Evolutionary conservation across 345 rosid genomes (phyloP).

Genomic region (Firmiana major): DNA sequence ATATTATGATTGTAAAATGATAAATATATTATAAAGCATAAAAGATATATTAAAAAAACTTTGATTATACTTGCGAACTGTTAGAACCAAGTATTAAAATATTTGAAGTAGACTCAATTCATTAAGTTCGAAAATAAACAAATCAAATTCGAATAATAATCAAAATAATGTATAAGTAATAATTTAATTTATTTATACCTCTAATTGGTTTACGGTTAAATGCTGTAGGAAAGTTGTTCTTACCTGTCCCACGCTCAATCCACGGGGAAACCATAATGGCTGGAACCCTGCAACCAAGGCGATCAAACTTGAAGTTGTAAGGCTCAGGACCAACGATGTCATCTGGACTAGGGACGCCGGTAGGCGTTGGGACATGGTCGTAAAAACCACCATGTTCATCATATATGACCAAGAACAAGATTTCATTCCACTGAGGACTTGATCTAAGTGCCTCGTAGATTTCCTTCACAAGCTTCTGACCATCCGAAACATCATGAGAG

Average conservation of each 20-base stretch:
- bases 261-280: constrained; percentile 77
- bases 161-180: too few species aligned
- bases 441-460: constrained; percentile 75
- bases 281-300: constrained; percentile 78
- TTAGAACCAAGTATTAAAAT: too few species aligned
- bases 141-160: too few species aligned
- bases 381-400: constrained; percentile 95
- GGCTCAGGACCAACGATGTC: constrained; percentile 61
- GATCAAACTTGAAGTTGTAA: constrained; percentile 64
- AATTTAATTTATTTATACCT: too few species aligned
- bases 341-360: constrained; percentile 80
- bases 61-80: too few species aligned
- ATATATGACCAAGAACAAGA: constrained; percentile 49
- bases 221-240: not conserved
- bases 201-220: too few species aligned
- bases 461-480: constrained; percentile 73
- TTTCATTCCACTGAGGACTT: constrained; percentile 90
- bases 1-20: too few species aligned
- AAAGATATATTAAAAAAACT: too few species aligned
- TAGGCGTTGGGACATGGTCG: constrained; percentile 86
- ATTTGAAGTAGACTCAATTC: too few species aligned
- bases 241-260: constrained; percentile 83
- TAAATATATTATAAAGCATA: too few species aligned
- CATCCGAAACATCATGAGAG: constrained; percentile 67
- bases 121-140: too few species aligned